Percentiles rank a stretch among this genome's conserved stretches.
phyloP scores from a whole-genome alignment of 2,329 filamentous ascomycete species.

The Didymella lethalis region DNA sequence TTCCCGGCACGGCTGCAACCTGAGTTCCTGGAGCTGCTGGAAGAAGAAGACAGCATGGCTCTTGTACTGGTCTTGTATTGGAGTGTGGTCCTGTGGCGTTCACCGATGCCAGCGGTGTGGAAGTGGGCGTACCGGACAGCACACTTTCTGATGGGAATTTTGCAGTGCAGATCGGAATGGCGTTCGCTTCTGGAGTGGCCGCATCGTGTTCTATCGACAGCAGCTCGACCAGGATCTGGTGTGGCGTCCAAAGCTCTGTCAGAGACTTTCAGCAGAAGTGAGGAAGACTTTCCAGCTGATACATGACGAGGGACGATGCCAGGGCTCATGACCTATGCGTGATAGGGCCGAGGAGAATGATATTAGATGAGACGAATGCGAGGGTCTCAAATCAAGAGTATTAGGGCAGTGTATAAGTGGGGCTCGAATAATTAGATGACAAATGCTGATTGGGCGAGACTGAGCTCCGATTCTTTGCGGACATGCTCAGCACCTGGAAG shows the following conservation, averaged over 20 bases:
- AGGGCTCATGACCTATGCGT: not conserved
- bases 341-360: not conserved
- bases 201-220: not conserved
- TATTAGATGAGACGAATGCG: not conserved
- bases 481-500: slow-evolving; percentile 17
- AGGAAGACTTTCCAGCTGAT: not conserved
- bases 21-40: not conserved
- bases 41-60: not conserved
- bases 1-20: not conserved
- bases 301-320: not conserved
- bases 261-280: not conserved
- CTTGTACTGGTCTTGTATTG: not conserved
- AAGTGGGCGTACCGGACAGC: not conserved
- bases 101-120: not conserved
- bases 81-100: not conserved
- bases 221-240: not conserved
- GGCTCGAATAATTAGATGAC: slow-evolving; percentile 24
- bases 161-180: not conserved
- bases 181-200: not conserved
- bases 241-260: not conserved
- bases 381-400: not conserved
- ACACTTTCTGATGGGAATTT: not conserved
- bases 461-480: not conserved
- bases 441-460: slow-evolving; percentile 30
- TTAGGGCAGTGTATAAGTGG: not conserved